Percentiles rank a stretch among this genome's conserved stretches.
Conservation (phyloP, 1,139 yeast species). For the Hanseniaspora uvarum region DNA sequence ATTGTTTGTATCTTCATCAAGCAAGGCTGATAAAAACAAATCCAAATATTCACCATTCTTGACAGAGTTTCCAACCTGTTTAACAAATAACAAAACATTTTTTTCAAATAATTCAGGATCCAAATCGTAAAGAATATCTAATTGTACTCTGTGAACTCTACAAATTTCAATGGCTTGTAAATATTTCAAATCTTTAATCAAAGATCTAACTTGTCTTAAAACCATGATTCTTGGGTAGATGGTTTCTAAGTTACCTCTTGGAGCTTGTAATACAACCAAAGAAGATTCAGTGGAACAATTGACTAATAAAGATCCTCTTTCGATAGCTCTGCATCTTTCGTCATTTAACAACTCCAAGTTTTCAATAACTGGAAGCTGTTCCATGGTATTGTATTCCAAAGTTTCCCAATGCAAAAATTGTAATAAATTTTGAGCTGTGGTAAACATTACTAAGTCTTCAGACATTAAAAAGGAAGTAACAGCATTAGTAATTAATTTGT, state of each 20-base stretch:
- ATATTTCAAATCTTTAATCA: slow-evolving; percentile 50
- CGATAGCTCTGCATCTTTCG: slow-evolving; percentile 80
- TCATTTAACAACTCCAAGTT: slow-evolving; percentile 37
- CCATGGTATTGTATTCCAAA: slow-evolving; percentile 29
- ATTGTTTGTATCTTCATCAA: slow-evolving; percentile 74
- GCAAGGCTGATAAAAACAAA: slow-evolving; percentile 73
- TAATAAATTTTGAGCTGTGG: slow-evolving; percentile 78
- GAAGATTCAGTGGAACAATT: slow-evolving; percentile 74
- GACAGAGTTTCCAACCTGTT: slow-evolving; percentile 42
- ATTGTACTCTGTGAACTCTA: slow-evolving; percentile 81
- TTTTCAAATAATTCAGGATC: slow-evolving; percentile 57
- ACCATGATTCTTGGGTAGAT: slow-evolving; percentile 90
- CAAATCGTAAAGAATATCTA: slow-evolving; percentile 83
- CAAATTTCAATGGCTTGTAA: slow-evolving; percentile 68
- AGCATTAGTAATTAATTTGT: slow-evolving; percentile 53
- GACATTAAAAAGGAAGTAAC: slow-evolving; percentile 75
- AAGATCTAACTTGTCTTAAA: slow-evolving; percentile 65
- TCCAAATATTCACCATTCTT: slow-evolving; percentile 64
- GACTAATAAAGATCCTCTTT: slow-evolving; percentile 77
- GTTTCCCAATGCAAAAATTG: slow-evolving; percentile 67
- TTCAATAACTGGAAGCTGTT: slow-evolving; percentile 32
- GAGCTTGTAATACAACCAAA: slow-evolving; percentile 81
- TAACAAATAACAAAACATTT: slow-evolving; percentile 59
- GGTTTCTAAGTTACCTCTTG: slow-evolving; percentile 91
- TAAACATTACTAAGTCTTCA: slow-evolving; percentile 63